Percentiles rank a stretch among this genome's conserved stretches.
Evolutionary conservation across 169 alveolate genomes (phyloP).

Genomic region (Toxoplasma gondii): DNA sequence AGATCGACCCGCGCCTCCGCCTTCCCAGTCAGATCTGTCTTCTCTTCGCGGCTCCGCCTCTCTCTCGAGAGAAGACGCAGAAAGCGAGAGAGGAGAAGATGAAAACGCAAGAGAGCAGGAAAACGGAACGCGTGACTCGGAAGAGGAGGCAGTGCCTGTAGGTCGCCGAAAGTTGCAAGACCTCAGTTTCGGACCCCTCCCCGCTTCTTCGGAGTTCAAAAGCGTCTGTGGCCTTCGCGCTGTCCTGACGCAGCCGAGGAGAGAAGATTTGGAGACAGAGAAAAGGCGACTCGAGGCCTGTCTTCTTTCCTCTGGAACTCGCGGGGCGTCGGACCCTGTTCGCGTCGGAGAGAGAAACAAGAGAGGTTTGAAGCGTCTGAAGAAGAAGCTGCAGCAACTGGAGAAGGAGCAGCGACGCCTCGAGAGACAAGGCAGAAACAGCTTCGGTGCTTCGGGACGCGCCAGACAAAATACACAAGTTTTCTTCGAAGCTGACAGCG

Average conservation of each 20-base stretch:
- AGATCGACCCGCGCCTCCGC: not conserved
- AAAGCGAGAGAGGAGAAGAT: too few relatives aligned
- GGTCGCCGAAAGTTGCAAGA: not conserved
- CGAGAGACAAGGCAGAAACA: not conserved
- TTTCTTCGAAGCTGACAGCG: slow-evolving; percentile 2
- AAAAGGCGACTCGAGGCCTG: not conserved
- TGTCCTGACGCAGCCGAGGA: not conserved
- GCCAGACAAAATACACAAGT: not conserved
- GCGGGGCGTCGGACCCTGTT: not conserved
- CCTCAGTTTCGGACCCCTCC: not conserved
- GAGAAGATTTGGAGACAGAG: not conserved
- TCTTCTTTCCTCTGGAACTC: not conserved
- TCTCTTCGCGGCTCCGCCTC: too few relatives aligned
- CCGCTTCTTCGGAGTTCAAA: not conserved
- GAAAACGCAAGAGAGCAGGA: too few relatives aligned
- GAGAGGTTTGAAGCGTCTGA: not conserved
- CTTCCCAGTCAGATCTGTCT: not conserved
- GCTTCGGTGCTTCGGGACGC: not conserved
- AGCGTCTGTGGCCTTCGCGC: slow-evolving; percentile 13
- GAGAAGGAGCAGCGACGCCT: not conserved
- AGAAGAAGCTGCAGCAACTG: not conserved
- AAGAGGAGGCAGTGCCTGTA: not conserved
- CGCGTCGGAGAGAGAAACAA: not conserved
- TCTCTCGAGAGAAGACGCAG: not conserved
- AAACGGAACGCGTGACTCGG: not conserved